Percentiles rank a stretch among this genome's conserved stretches.
Evolutionary conservation across 495 filamentous ascomycete genomes (phyloP).

Genomic region (Podospora bellae-mahoneyi): DNA sequence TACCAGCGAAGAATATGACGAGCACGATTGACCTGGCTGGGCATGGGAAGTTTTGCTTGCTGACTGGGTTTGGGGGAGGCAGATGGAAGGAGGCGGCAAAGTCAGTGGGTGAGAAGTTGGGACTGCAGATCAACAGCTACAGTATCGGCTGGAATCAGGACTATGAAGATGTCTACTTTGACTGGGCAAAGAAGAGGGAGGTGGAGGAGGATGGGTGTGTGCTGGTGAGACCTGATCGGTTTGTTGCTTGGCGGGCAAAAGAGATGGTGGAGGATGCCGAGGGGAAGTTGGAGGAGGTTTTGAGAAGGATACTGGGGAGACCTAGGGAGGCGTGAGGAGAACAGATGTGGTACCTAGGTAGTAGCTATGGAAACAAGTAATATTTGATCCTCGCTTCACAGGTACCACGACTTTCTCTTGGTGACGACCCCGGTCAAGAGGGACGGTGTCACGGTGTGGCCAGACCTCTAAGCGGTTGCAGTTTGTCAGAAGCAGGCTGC

Average conservation of each 20-base stretch:
- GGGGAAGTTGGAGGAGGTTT: conserved; percentile 27
- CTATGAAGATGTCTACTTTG: conserved; percentile 38
- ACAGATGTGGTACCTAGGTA: not conserved
- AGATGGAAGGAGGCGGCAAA: conserved; percentile 34
- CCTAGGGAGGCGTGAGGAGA: not conserved
- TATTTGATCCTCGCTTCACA: not conserved
- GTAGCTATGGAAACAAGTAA: not conserved
- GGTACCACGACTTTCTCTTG: not conserved
- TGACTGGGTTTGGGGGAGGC: conserved; percentile 39
- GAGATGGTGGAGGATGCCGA: conserved; percentile 22
- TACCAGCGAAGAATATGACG: conserved; percentile 23
- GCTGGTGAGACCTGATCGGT: conserved; percentile 44
- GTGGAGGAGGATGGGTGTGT: conserved; percentile 41
- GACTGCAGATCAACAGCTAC: conserved; percentile 32
- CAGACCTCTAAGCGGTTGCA: not conserved
- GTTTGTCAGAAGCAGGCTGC: conserved; percentile 1
- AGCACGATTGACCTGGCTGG: conserved; percentile 42
- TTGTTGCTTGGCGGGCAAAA: conserved; percentile 42
- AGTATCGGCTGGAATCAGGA: conserved; percentile 41
- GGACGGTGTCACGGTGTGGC: too few relatives aligned
- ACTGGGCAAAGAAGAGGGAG: conserved; percentile 36
- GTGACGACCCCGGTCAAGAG: not conserved
- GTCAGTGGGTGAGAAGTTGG: conserved; percentile 19
- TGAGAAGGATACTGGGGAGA: conserved; percentile 26
- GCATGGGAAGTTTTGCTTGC: conserved; percentile 34